phyloP scores from a whole-genome alignment of 2,329 filamentous ascomycete species.

The Pseudopithomyces maydicus region DNA sequence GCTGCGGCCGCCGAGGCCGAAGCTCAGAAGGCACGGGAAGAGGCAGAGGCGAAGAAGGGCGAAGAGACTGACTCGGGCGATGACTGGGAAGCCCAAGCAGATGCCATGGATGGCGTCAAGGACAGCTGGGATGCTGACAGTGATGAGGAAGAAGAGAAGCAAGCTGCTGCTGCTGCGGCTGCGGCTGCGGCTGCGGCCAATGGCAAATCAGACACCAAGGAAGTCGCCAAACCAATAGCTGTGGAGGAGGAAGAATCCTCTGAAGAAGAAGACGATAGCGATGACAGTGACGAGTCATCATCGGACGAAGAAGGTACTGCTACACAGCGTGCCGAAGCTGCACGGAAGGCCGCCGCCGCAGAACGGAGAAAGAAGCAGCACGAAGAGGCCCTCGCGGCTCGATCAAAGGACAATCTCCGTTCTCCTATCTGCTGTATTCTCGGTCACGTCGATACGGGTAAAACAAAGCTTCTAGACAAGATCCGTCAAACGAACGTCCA shows the following conservation, averaged over 20 bases:
- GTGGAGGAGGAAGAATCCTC: conserved; percentile 30
- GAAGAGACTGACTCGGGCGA: conserved; percentile 69
- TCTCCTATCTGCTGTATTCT: conserved; percentile 99
- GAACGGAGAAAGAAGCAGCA: conserved; percentile 88
- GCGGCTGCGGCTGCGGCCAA: conserved; percentile 13
- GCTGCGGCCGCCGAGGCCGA: conserved; percentile 81
- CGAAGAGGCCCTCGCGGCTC: conserved; percentile 86
- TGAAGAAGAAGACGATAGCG: conserved; percentile 44
- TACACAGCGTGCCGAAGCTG: conserved; percentile 71
- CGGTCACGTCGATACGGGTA: conserved; percentile 99
- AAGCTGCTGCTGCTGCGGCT: conserved; percentile 27
- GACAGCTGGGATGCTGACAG: conserved; percentile 93
- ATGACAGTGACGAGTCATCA: conserved; percentile 64
- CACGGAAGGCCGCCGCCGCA: conserved; percentile 85
- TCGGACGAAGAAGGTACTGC: conserved; percentile 78
- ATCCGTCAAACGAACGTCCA: conserved; percentile 98
- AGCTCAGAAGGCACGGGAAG: conserved; percentile 63
- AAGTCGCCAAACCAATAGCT: neutral
- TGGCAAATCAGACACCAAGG: conserved; percentile 19
- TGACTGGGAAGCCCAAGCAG: conserved; percentile 86
- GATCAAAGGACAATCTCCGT: conserved; percentile 91
- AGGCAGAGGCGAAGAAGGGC: conserved; percentile 65
- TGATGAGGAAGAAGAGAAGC: conserved; percentile 67
- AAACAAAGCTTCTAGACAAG: conserved; percentile 99
- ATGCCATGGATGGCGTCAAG: conserved; percentile 77